phyloP scores from a whole-genome alignment of 352 stramenopile species.

The Peronospora belbahrii region DNA sequence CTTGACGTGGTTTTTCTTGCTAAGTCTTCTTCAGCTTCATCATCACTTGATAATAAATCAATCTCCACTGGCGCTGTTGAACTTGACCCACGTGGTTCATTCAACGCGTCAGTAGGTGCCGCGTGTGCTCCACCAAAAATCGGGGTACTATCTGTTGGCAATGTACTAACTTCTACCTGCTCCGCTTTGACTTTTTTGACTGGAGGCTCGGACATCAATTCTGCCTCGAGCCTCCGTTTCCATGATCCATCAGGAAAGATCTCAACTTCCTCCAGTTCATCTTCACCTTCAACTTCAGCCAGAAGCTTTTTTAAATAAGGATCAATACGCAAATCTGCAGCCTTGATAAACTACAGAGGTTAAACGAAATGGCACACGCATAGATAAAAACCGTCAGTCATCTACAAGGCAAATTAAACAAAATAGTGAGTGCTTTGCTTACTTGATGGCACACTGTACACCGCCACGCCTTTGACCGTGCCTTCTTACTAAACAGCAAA shows the following conservation, averaged over 20 bases:
- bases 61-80: constrained; percentile 51
- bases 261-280: constrained; percentile 87
- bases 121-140: constrained; percentile 6
- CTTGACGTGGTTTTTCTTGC: constrained; percentile 5
- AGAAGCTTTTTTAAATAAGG: constrained; percentile 88
- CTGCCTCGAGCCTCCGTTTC: constrained; percentile 53
- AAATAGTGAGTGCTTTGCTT: constrained; percentile 15
- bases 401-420: neutral
- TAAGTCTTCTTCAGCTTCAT: constrained; percentile 32
- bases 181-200: constrained; percentile 60
- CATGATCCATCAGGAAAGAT: constrained; percentile 83
- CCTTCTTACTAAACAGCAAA: constrained; percentile 85
- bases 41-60: constrained; percentile 62
- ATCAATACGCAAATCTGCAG: constrained; percentile 83
- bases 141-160: constrained; percentile 7
- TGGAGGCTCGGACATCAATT: constrained; percentile 27
- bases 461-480: constrained; percentile 81
- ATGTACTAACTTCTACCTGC: constrained; percentile 7
- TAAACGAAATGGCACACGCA: constrained; percentile 1
- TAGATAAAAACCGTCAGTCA: constrained; percentile 4
- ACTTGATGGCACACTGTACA: constrained; percentile 89
- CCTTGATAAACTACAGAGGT: constrained; percentile 73
- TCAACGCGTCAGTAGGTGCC: neutral
- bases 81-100: constrained; percentile 19
- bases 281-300: constrained; percentile 61